Evolutionary conservation across 345 rosid species (phyloP).

Genomic region (Sisymbrium altissimum): DNA sequence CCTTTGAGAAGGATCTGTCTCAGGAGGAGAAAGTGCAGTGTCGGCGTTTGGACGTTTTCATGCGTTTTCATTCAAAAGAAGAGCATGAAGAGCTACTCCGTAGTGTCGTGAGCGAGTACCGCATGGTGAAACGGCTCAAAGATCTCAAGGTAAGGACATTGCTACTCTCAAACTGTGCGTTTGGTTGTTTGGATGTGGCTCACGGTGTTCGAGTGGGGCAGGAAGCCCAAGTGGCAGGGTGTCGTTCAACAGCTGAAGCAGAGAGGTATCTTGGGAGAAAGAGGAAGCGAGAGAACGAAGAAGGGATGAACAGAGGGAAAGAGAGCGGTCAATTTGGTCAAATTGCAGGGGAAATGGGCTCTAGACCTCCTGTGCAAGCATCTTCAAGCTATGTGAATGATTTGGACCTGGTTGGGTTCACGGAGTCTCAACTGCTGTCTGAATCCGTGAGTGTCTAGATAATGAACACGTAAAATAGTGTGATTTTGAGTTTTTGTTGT

Average conservation of each 20-base stretch:
- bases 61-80: conserved; percentile 93
- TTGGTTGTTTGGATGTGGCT: conserved; percentile 18
- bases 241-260: conserved; percentile 79
- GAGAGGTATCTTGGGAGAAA: conserved; percentile 64
- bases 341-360: conserved; percentile 30
- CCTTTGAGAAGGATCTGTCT: conserved; percentile 68
- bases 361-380: conserved; percentile 47
- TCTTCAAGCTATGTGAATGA: conserved; percentile 61
- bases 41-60: conserved; percentile 71
- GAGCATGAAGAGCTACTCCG: conserved; percentile 84
- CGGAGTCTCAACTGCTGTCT: conserved; percentile 65
- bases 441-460: conserved; percentile 58
- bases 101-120: conserved; percentile 65
- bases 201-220: conserved; percentile 34
- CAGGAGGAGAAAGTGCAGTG: conserved; percentile 78
- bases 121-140: conserved; percentile 66
- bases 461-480: not conserved
- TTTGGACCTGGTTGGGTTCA: conserved; percentile 52
- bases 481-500: not conserved
- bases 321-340: conserved; percentile 55
- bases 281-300: conserved; percentile 74
- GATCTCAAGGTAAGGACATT: conserved; percentile 61
- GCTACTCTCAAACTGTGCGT: not conserved
- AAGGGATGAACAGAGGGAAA: conserved; percentile 64
- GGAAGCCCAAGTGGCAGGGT: conserved; percentile 95